phyloP scores from a whole-genome alignment of 352 stramenopile species.

The Globisporangium irregulare region DNA sequence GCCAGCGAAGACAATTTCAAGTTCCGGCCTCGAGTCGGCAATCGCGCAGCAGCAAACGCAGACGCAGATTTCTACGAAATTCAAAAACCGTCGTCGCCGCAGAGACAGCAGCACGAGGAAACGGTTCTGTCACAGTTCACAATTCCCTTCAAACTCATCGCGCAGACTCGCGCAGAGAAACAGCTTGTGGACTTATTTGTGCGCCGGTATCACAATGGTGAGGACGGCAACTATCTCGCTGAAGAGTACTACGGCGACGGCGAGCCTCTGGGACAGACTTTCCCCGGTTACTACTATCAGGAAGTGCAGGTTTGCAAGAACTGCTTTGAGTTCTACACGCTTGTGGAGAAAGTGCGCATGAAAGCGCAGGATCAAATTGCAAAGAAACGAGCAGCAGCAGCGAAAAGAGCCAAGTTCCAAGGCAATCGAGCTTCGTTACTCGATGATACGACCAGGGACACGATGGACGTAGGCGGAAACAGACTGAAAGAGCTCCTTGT shows the following conservation, averaged over 20 bases:
- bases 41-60: slow-evolving; percentile 34
- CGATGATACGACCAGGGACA: not conserved
- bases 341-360: slow-evolving; percentile 75
- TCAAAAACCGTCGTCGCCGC: slow-evolving; percentile 8
- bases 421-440: not conserved
- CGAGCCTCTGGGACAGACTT: slow-evolving; percentile 66
- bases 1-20: slow-evolving; percentile 21
- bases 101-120: slow-evolving; percentile 19
- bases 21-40: slow-evolving; percentile 13
- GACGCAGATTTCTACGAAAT: not conserved
- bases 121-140: slow-evolving; percentile 25
- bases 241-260: slow-evolving; percentile 75
- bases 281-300: slow-evolving; percentile 84
- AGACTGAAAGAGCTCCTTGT: not conserved
- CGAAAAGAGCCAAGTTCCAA: slow-evolving; percentile 1
- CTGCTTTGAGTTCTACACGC: slow-evolving; percentile 79
- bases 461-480: not conserved
- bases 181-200: slow-evolving; percentile 77
- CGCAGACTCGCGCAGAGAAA: slow-evolving; percentile 75
- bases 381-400: not conserved
- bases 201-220: slow-evolving; percentile 67
- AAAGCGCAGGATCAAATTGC: slow-evolving; percentile 50
- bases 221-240: slow-evolving; percentile 74
- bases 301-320: slow-evolving; percentile 73
- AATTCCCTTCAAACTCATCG: slow-evolving; percentile 82